phyloP scores from a whole-genome alignment of 768 basidiomycete species.

The Hericium erinaceus region DNA sequence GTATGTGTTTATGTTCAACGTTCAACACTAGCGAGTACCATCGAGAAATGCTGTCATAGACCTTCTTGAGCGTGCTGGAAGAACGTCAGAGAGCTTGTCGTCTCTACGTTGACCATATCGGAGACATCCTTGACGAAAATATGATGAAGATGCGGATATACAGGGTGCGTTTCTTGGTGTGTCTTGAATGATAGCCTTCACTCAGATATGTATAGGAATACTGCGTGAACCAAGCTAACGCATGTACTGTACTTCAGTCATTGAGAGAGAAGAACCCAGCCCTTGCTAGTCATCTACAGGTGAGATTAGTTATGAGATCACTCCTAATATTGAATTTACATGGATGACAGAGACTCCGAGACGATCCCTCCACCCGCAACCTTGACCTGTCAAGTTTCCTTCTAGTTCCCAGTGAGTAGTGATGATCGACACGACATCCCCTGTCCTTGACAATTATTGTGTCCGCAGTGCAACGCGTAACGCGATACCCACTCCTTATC shows the following conservation, averaged over 20 bases:
- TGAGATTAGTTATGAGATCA: slow-evolving; percentile 16
- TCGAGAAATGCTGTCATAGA: slow-evolving; percentile 26
- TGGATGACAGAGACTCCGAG: slow-evolving; percentile 51
- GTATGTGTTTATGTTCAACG: slow-evolving; percentile 26
- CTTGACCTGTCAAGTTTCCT: slow-evolving; percentile 88
- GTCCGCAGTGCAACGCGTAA: slow-evolving; percentile 82
- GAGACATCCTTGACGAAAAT: slow-evolving; percentile 71
- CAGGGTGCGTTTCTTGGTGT: slow-evolving; percentile 37
- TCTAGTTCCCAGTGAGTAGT: slow-evolving; percentile 72
- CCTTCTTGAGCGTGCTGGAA: slow-evolving; percentile 82
- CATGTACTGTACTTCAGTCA: slow-evolving; percentile 68
- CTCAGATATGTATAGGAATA: slow-evolving; percentile 47
- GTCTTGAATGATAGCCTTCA: not conserved
- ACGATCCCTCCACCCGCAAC: slow-evolving; percentile 68
- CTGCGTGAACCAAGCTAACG: slow-evolving; percentile 80
- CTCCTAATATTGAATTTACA: slow-evolving; percentile 2
- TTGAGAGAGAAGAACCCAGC: slow-evolving; percentile 59
- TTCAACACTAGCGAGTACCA: not conserved
- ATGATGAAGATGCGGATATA: slow-evolving; percentile 76
- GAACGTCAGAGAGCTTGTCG: slow-evolving; percentile 86
- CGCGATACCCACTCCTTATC: slow-evolving; percentile 86
- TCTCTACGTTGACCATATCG: slow-evolving; percentile 84
- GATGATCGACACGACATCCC: not conserved
- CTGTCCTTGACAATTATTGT: not conserved
- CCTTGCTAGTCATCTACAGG: slow-evolving; percentile 60